phyloP scores from a whole-genome alignment of 805 yeast genomes.

The Martiniozyma abietophila region DNA sequence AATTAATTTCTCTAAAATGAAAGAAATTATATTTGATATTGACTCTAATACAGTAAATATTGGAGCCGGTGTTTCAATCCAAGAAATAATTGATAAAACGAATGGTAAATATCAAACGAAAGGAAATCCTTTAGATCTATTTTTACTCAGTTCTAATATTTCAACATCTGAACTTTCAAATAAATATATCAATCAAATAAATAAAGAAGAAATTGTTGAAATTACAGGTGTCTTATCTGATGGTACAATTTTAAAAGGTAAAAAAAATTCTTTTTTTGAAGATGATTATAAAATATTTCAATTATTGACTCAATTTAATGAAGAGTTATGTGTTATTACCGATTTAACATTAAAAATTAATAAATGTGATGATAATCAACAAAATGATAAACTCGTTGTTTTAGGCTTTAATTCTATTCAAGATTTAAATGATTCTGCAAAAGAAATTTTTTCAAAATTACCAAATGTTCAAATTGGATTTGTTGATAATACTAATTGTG shows the following conservation, averaged over 20 bases:
- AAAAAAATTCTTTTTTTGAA: slow-evolving; percentile 1
- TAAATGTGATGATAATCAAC: neutral
- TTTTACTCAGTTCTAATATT: slow-evolving; percentile 16
- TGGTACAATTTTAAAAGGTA: slow-evolving; percentile 15
- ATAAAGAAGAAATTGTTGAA: slow-evolving; percentile 8
- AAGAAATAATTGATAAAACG: slow-evolving; percentile 5
- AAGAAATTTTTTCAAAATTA: slow-evolving; percentile 15
- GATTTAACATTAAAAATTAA: slow-evolving; percentile 3
- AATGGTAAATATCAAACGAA: slow-evolving; percentile 1
- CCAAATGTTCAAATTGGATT: slow-evolving; percentile 9
- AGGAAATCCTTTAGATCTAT: slow-evolving; percentile 13
- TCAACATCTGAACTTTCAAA: slow-evolving; percentile 2
- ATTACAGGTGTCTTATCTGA: slow-evolving; percentile 22
- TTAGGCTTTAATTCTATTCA: slow-evolving; percentile 15
- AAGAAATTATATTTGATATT: slow-evolving; percentile 7
- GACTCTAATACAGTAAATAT: slow-evolving; percentile 3
- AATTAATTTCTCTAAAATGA: slow-evolving; percentile 14
- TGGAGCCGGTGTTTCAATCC: slow-evolving; percentile 2
- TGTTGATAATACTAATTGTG: slow-evolving; percentile 11
- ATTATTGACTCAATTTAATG: slow-evolving; percentile 10
- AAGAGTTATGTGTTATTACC: slow-evolving; percentile 16
- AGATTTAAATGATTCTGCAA: slow-evolving; percentile 9
- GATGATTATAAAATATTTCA: slow-evolving; percentile 9
- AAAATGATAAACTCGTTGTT: slow-evolving; percentile 10
- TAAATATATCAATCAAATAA: slow-evolving; percentile 11